Percentiles rank a stretch among this genome's conserved stretches.
Evolutionary conservation across 768 basidiomycete species (phyloP).

Genomic region (Rhodotorula graminis): DNA sequence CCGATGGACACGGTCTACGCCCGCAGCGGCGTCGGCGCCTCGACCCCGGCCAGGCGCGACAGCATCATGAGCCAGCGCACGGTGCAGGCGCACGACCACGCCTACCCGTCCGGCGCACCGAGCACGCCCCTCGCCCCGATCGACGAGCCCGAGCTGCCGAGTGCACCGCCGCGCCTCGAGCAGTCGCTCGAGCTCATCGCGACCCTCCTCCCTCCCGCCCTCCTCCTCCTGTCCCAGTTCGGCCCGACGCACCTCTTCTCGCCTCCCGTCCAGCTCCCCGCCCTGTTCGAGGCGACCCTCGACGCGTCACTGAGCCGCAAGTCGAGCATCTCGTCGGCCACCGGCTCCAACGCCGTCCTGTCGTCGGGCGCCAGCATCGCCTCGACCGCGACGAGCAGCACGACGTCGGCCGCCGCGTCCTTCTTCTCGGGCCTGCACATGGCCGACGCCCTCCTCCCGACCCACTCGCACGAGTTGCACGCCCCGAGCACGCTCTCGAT

Average conservation of each 20-base stretch:
- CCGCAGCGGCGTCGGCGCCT: background rate
- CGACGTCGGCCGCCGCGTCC: slow-evolving; percentile 3
- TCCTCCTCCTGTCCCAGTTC: slow-evolving; percentile 36
- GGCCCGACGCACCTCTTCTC: slow-evolving; percentile 38
- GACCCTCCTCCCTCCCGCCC: slow-evolving; percentile 33
- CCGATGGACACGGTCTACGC: slow-evolving; percentile 20
- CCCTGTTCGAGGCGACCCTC: slow-evolving; percentile 22
- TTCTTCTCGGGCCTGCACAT: slow-evolving; percentile 14
- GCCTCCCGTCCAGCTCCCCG: slow-evolving; percentile 29
- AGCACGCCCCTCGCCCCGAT: slow-evolving; percentile 8
- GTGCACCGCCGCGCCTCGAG: slow-evolving; percentile 1
- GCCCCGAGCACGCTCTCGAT: slow-evolving; percentile 40
- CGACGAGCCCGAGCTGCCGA: background rate
- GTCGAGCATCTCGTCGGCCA: slow-evolving; percentile 9
- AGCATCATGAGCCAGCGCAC: slow-evolving; percentile 33
- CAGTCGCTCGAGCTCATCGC: slow-evolving; percentile 34
- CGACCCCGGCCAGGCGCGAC: background rate
- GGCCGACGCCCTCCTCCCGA: slow-evolving; percentile 9
- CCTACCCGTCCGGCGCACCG: background rate
- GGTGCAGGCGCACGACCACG: slow-evolving; percentile 15
- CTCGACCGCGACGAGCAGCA: slow-evolving; percentile 22
- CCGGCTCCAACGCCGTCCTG: slow-evolving; percentile 10
- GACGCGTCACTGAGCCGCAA: slow-evolving; percentile 4
- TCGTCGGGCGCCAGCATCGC: slow-evolving; percentile 28
- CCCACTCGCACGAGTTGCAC: slow-evolving; percentile 40